Base-by-base conservation (phyloP, 495 filamentous ascomycete genomes). In the Hypoxylon trugodes region DNA sequence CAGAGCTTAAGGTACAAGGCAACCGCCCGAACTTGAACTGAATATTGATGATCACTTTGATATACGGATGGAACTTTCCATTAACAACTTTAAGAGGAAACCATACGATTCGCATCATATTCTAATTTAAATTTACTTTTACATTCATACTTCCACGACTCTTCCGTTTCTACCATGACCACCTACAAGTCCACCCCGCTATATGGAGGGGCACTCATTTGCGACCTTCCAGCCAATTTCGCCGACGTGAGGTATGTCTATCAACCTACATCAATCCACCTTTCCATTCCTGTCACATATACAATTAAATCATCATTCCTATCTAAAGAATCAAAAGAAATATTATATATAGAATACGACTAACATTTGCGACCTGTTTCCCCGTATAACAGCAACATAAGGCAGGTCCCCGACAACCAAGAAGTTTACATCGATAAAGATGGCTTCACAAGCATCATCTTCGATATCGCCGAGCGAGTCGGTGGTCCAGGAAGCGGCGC, bases 381-480 rank as follows among this genome's bases (percentile, higher is more conserved):
- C 46, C 59, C 36, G 18, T 28, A 24, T 16, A 36, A 21, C 15
- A 96, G 91, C 77, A 81, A 80, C 48, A 85, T 97, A 73, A 92
- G 95, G 72, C 86, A 94, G 79, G 86, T 98, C 35, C 95, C 95
- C 41, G 90, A 97, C 73, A 87, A 96, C 75, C 93, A 98, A 78
- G 95, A 98, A 81, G 88, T 97, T 66, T 96, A 87, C 75, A 87
- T 98, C 73, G 91, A 91, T 72, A 85, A 89, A 55, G 92, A 93
- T 45, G 82, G 81, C 59, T 81, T 84, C 70, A 89, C 90, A 21
- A 90, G 82, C 77, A 84, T 96, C 66, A 92, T 96, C 73, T 80
- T 97, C 79, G 95, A 98, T 53, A 89, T 98, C 74, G 86, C 87
- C 51, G 87, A 96, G 76, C 84, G 86, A 54, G 87, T 95, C 15